Evolutionary conservation across 2,329 filamentous ascomycete species (phyloP), one percentile per base, ranked within the genome.

Genomic region (Pyrenochaeta sp.): DNA sequence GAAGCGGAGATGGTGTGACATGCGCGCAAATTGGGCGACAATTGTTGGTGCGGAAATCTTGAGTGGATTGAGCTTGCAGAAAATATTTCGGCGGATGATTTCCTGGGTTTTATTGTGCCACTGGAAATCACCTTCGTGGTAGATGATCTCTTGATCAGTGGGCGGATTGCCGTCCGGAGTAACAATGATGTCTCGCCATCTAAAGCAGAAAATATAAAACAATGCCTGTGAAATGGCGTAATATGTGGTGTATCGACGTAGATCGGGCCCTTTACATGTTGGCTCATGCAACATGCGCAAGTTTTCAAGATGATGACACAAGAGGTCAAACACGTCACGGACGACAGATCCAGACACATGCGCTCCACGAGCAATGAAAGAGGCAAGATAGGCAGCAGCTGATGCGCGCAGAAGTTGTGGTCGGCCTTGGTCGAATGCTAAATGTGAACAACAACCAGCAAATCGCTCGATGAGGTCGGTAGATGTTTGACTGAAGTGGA

Each of bases 141-240:
- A 76, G 85, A 90, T 51, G 85, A 83, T 56, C 77, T 81, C 54
- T 31, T 85, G 80, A 48, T 77, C 73, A 0, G 69, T 66, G 7
- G 66, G 63, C 12, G 64, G 52, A 2, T 50, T 51, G 9, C 82
- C 77, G 37, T 86, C 82, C 36, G 81, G 77, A 10, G 74, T 83
- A 17, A 85, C 81, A 50, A 91, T 89, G 41, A 99, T 82, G 69
- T 98, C 94, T 56, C 92, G 89, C 95, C 95, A 99, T 49, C 95
- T 88, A 81, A 99, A 99, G 80, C 95, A 99, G 77, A 96, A 97
- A 54, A 96, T 94, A 79, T 97, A 97, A 20, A 97, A 84, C 2
- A 96, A 82, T 1, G 92, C 92, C 75, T 97, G 93, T n/a, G 90
- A 87, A 42, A 92, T 87, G 15, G 90, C 88, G 74, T 97, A 97